Percentiles rank a stretch among this genome's conserved stretches.
phyloP scores from a whole-genome alignment of 441 rosid genomes.

The Gossypium gossypioides region DNA sequence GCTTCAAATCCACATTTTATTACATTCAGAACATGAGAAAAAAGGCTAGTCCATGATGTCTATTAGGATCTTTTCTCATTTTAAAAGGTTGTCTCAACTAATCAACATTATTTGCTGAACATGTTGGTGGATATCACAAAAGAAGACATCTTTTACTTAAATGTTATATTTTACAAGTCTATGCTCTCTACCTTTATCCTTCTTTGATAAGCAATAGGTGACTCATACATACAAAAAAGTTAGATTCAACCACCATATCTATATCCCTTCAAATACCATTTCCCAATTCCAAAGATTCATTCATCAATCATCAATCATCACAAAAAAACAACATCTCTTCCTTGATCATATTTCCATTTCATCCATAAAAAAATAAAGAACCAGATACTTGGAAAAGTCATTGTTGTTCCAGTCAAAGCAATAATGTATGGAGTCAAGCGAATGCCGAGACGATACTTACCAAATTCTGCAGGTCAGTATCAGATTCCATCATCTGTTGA shows the following conservation, averaged over 20 bases:
- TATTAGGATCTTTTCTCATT: too few species aligned
- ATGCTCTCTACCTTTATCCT: slow-evolving; percentile 2
- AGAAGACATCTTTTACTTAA: too few species aligned
- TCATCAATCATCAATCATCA: not conserved
- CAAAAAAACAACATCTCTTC: not conserved
- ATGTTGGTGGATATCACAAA: too few species aligned
- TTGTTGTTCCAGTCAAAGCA: not conserved
- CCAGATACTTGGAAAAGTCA: not conserved
- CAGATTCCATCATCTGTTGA: slow-evolving; percentile 10
- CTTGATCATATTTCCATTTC: not conserved
- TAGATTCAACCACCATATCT: slow-evolving; percentile 6
- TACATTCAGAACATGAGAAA: too few species aligned
- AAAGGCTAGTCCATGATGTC: too few species aligned
- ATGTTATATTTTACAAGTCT: too few species aligned
- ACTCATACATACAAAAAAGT: slow-evolving; percentile 16
- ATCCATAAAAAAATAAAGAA: not conserved
- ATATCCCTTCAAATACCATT: slow-evolving; percentile 7
- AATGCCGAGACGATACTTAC: not conserved
- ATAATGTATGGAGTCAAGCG: not conserved
- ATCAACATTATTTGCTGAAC: too few species aligned
- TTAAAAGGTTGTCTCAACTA: too few species aligned
- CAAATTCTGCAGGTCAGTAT: slow-evolving; percentile 2
- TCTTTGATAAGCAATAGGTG: slow-evolving; percentile 19
- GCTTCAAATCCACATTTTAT: too few species aligned
- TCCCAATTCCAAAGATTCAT: not conserved